These are phyloP conservation scores for Wallemia ichthyophaga DNA, from an alignment of 1,284 basidiomycete species.

Conservation along the genomic window DNA sequence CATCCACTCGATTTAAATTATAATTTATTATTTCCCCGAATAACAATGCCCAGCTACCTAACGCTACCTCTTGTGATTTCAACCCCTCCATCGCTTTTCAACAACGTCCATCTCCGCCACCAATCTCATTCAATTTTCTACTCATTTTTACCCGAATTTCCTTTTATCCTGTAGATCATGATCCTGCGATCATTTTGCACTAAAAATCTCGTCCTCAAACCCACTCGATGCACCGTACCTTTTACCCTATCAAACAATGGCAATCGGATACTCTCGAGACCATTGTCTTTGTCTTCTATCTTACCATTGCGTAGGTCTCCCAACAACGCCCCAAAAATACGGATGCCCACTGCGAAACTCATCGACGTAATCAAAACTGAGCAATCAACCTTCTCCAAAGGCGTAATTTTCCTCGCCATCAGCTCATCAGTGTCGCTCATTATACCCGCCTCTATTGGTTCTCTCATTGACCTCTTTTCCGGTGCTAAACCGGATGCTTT, in stretches of 20 bases:
- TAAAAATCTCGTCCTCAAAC: not conserved
- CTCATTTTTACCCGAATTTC: not conserved
- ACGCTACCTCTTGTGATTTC: constrained; percentile 43
- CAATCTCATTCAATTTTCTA: not conserved
- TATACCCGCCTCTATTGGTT: constrained; percentile 65
- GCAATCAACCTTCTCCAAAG: not conserved
- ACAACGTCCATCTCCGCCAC: constrained; percentile 25
- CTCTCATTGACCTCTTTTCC: constrained; percentile 72
- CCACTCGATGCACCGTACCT: not conserved
- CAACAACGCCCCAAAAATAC: no score
- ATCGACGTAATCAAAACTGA: not conserved
- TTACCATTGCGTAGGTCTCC: not conserved
- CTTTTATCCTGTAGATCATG: not conserved
- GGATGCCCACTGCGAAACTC: not conserved
- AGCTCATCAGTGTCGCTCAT: constrained; percentile 41
- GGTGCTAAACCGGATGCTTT: constrained; percentile 38
- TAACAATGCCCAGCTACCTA: constrained; percentile 54
- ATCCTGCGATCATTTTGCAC: not conserved
- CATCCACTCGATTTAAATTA: constrained; percentile 73
- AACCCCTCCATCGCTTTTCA: constrained; percentile 54
- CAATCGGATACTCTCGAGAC: not conserved
- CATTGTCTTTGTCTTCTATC: not conserved
- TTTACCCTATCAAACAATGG: not conserved
- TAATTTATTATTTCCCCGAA: constrained; percentile 80
- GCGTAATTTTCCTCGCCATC: constrained; percentile 9